Percentiles rank a stretch among this genome's conserved stretches.
Evolutionary conservation across 2,329 filamentous ascomycete species (phyloP).

Genomic region (Chaetomium olivaceum): DNA sequence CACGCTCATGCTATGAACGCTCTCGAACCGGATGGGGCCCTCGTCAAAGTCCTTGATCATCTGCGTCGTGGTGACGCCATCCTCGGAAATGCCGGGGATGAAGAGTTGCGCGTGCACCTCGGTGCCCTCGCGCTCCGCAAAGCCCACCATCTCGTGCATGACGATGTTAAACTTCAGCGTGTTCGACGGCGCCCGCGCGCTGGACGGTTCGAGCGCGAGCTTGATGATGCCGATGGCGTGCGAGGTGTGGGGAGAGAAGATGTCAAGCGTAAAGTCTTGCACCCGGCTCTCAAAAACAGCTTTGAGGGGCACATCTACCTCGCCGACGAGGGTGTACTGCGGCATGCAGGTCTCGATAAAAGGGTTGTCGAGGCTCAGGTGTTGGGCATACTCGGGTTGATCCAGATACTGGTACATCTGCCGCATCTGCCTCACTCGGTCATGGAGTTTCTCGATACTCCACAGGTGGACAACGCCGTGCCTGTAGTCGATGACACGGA

Average conservation of each 20-base stretch:
- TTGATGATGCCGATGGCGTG: conserved; percentile 89
- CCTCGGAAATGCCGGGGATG: conserved; percentile 84
- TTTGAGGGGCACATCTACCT: conserved; percentile 86
- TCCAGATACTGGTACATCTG: conserved; percentile 97
- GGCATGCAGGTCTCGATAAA: conserved; percentile 91
- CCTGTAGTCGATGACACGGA: conserved; percentile 89
- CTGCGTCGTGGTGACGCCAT: conserved; percentile 90
- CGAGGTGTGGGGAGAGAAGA: conserved; percentile 88
- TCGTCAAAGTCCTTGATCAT: conserved; percentile 95
- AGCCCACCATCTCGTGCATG: conserved; percentile 93
- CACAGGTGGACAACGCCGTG: conserved; percentile 84
- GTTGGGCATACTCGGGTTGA: conserved; percentile 89
- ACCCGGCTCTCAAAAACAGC: conserved; percentile 94
- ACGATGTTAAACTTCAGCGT: conserved; percentile 98
- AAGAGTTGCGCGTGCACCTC: conserved; percentile 98
- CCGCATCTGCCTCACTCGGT: conserved; percentile 86
- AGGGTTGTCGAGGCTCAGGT: conserved; percentile 88
- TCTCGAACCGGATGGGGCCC: conserved; percentile 88
- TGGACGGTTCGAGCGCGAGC: conserved; percentile 88
- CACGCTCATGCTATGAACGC: conserved; percentile 96
- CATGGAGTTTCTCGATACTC: conserved; percentile 90
- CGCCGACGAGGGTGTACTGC: conserved; percentile 87
- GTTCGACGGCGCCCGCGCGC: conserved; percentile 84
- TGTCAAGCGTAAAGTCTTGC: conserved; percentile 89
- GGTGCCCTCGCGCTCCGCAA: conserved; percentile 91